Conservation (phyloP, 495 filamentous ascomycete genomes). For the Hyaloscypha hepaticicola region DNA sequence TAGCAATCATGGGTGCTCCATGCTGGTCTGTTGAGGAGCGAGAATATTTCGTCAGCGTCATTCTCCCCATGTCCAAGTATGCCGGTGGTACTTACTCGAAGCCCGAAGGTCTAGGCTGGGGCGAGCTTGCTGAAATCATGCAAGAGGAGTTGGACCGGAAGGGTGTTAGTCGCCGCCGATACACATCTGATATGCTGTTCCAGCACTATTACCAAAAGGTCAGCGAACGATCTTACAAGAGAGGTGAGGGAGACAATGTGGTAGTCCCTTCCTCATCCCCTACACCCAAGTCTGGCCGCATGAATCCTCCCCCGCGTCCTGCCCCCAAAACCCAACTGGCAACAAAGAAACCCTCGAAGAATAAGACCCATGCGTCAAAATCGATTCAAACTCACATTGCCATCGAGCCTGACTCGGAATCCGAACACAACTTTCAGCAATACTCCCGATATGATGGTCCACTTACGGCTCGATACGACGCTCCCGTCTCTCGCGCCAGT, state of each 20-base stretch:
- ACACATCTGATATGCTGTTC: constrained; percentile 9
- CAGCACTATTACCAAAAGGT: constrained; percentile 22
- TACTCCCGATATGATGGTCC: not conserved
- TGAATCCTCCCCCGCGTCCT: not conserved
- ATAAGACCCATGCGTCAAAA: not conserved
- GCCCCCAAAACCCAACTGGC: not conserved
- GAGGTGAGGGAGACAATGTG: not conserved
- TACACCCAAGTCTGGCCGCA: not conserved
- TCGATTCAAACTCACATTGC: not conserved
- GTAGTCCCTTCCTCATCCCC: not conserved
- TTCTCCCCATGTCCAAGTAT: constrained; percentile 13
- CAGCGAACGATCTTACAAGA: not conserved
- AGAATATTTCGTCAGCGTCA: constrained; percentile 7
- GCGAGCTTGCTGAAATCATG: constrained; percentile 14
- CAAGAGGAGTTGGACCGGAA: constrained; percentile 5
- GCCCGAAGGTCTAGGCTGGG: not conserved
- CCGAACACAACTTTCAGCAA: not conserved
- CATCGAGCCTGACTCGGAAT: not conserved
- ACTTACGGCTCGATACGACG: not conserved
- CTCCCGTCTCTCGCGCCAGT: not conserved
- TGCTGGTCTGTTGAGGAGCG: constrained; percentile 12
- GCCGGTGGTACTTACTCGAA: not conserved
- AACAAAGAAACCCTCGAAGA: not conserved
- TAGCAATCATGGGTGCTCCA: not conserved
- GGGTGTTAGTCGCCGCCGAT: not conserved